Conservation (phyloP, 345 rosid genomes). For the Bruguiera sexangula region DNA sequence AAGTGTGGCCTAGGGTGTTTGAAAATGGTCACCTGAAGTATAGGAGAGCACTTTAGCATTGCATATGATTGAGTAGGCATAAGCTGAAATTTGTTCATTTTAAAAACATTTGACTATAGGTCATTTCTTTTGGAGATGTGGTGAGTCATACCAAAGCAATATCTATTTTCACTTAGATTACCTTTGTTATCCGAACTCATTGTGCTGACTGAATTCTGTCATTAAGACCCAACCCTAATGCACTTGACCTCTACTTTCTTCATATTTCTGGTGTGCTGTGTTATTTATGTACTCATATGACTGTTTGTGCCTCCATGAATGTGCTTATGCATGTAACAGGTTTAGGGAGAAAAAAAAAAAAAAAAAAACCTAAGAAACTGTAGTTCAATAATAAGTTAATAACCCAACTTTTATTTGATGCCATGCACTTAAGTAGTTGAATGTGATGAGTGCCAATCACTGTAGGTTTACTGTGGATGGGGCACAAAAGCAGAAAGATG, state of each 20-base stretch:
- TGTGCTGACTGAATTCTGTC: too few species aligned
- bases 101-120: neutral
- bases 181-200: neutral
- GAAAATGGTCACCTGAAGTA: neutral
- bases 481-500: conserved; percentile 54
- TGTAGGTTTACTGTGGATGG: conserved; percentile 67
- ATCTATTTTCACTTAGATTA: neutral
- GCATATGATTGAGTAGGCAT: neutral
- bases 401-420: neutral
- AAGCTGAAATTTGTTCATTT: neutral
- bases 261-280: too few species aligned
- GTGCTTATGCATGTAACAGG: too few species aligned
- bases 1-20: neutral
- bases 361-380: too few species aligned
- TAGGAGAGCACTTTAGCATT: neutral
- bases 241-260: too few species aligned
- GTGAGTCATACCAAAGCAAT: too few species aligned
- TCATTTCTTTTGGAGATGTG: too few species aligned
- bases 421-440: conserved; percentile 1
- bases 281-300: too few species aligned
- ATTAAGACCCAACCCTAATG: too few species aligned
- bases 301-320: too few species aligned
- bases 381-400: too few species aligned
- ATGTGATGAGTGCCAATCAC: conserved; percentile 9
- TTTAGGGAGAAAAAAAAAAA: too few species aligned